These are phyloP conservation scores for Penicillium cinerascens DNA, from an alignment of 495 filamentous ascomycete species.

Conservation along the genomic window DNA sequence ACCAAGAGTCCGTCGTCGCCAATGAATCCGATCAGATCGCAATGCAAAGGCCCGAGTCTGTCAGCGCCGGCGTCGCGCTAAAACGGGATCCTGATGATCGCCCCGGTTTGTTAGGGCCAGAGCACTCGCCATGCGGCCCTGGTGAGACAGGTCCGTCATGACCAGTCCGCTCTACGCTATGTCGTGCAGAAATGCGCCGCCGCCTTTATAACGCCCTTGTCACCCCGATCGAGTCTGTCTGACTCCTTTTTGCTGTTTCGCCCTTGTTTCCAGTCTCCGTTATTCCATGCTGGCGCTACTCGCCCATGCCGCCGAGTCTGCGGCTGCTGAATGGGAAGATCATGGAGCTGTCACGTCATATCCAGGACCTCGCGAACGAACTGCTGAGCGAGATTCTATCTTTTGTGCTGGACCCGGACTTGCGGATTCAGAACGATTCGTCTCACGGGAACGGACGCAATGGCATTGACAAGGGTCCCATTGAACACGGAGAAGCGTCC, in stretches of 20 bases:
- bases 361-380: conserved; percentile 58
- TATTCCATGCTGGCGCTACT: conserved; percentile 42
- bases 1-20: conserved; percentile 18
- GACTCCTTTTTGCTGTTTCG: neutral
- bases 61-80: conserved; percentile 20
- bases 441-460: conserved; percentile 4
- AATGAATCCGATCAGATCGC: conserved; percentile 20
- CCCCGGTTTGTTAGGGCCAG: conserved; percentile 27
- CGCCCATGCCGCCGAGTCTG: conserved; percentile 32
- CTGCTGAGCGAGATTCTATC: conserved; percentile 54
- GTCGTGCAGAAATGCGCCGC: neutral
- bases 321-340: conserved; percentile 36
- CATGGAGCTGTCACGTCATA: conserved; percentile 37
- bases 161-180: conserved; percentile 8
- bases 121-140: conserved; percentile 17
- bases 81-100: conserved; percentile 23
- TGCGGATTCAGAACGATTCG: conserved; percentile 3
- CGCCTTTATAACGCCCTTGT: neutral
- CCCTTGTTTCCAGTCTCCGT: conserved; percentile 10
- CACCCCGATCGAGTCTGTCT: neutral
- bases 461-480: neutral
- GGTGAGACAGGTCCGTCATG: conserved; percentile 26
- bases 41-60: conserved; percentile 11
- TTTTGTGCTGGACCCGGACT: conserved; percentile 26
- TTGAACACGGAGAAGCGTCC: conserved; percentile 29